Evolutionary conservation across 2,329 filamentous ascomycete genomes (phyloP).

Genomic region (Talaromyces funiculosus): DNA sequence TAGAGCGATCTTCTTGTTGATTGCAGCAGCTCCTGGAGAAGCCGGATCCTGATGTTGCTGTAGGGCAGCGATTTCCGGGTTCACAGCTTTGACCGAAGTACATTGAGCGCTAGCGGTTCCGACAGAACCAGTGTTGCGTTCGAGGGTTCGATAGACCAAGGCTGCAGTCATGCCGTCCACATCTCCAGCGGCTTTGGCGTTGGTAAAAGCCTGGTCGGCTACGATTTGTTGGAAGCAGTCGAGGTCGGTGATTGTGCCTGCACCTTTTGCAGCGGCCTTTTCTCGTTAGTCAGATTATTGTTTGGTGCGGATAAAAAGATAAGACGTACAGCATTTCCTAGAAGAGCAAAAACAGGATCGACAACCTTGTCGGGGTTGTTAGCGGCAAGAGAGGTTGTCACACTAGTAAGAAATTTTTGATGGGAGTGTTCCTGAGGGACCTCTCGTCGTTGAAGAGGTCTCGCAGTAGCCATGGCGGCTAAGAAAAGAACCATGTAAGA

Average conservation of each 20-base stretch:
- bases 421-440: conserved; percentile 56
- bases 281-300: not conserved
- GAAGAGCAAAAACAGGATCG: conserved; percentile 48
- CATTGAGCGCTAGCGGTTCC: conserved; percentile 55
- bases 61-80: conserved; percentile 61
- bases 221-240: conserved; percentile 56
- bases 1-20: conserved; percentile 58
- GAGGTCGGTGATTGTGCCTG: conserved; percentile 46
- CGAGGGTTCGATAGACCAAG: conserved; percentile 50
- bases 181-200: conserved; percentile 50
- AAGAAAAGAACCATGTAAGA: conserved; percentile 1
- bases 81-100: conserved; percentile 50
- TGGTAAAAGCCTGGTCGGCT: conserved; percentile 57
- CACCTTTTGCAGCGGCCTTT: conserved; percentile 46
- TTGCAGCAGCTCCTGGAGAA: conserved; percentile 48
- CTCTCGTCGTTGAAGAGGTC: conserved; percentile 35
- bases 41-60: conserved; percentile 65
- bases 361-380: conserved; percentile 47
- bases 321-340: conserved; percentile 37
- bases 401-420: conserved; percentile 43
- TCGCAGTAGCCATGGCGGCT: conserved; percentile 3
- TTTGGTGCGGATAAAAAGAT: not conserved
- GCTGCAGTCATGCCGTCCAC: conserved; percentile 51
- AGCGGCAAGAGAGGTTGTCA: conserved; percentile 39
- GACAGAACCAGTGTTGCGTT: conserved; percentile 57